A percentile compares a stretch with the other conserved stretches of the same genome.
Conservation (phyloP, 495 filamentous ascomycete genomes). For the Cercophora sp. region DNA sequence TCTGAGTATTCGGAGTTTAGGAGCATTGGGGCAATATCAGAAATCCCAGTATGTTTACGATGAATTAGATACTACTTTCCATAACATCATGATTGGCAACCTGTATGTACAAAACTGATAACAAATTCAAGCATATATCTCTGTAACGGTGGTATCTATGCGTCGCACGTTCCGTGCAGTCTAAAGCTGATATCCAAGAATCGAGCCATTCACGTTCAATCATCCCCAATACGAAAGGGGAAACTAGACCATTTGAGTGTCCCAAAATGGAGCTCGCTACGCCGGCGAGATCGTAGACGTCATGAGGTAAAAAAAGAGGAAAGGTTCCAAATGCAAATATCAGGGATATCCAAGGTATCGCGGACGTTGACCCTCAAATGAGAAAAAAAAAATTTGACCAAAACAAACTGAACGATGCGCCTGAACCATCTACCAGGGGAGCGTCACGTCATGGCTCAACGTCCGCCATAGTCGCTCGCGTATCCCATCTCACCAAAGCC, state of each 20-base stretch:
- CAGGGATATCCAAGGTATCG: no score
- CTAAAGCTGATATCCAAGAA: neutral
- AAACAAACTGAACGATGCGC: no score
- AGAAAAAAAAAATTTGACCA: no score
- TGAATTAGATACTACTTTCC: no score
- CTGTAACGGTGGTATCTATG: neutral
- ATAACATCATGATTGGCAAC: no score
- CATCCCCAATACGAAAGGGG: neutral
- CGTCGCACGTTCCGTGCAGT: neutral
- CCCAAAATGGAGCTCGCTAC: neutral
- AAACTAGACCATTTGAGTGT: neutral
- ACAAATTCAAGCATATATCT: neutral
- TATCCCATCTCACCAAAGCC: slow-evolving; percentile 50
- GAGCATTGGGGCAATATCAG: no score
- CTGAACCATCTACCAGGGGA: no score
- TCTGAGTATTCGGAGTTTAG: no score
- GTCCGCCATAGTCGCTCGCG: slow-evolving; percentile 49
- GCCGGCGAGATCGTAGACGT: neutral
- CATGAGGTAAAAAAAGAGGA: slow-evolving; percentile 3
- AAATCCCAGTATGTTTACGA: no score
- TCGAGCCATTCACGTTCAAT: neutral
- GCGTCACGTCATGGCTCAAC: no score
- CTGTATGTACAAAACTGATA: neutral
- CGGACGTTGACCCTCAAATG: no score
- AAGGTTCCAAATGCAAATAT: no score